phyloP scores from a whole-genome alignment of 768 basidiomycete species.

The Chalciporus pseudorubinellus region DNA sequence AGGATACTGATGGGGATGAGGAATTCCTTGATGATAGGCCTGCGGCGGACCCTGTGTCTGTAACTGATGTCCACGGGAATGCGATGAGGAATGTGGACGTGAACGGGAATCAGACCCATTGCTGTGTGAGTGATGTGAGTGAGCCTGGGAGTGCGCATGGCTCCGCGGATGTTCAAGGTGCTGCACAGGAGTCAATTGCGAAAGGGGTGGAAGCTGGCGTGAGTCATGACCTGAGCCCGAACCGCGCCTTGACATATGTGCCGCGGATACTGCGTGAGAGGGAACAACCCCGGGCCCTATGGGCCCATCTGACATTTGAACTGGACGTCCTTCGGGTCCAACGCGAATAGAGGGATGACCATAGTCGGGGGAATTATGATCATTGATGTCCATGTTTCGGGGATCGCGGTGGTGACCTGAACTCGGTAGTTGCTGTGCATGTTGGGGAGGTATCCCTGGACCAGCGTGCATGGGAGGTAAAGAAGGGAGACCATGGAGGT shows the following conservation, averaged over 20 bases:
- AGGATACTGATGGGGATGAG: conserved; percentile 45
- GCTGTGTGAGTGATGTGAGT: conserved; percentile 42
- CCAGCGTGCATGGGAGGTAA: conserved; percentile 34
- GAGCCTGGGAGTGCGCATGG: conserved; percentile 35
- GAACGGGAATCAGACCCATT: conserved; percentile 44
- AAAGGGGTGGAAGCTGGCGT: conserved; percentile 50
- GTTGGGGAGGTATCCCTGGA: conserved; percentile 38
- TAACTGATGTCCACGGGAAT: conserved; percentile 47
- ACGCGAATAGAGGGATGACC: conserved; percentile 47
- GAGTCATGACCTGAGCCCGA: conserved; percentile 43
- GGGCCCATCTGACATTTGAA: conserved; percentile 49
- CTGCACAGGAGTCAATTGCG: conserved; percentile 45
- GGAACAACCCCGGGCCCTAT: conserved; percentile 39
- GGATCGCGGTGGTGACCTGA: conserved; percentile 33
- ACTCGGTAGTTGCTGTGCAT: conserved; percentile 19
- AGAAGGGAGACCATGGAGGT: conserved; percentile 40
- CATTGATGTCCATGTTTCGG: conserved; percentile 45
- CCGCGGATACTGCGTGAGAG: conserved; percentile 37
- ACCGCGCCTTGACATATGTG: conserved; percentile 44
- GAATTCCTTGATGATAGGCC: conserved; percentile 34
- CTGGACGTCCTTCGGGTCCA: conserved; percentile 48
- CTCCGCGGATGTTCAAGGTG: conserved; percentile 35
- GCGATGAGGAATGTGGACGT: conserved; percentile 50
- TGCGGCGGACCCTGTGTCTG: conserved; percentile 32
- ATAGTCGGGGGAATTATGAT: conserved; percentile 51